Evolutionary conservation across 345 rosid species (phyloP).

Genomic region (Dimocarpus longan): DNA sequence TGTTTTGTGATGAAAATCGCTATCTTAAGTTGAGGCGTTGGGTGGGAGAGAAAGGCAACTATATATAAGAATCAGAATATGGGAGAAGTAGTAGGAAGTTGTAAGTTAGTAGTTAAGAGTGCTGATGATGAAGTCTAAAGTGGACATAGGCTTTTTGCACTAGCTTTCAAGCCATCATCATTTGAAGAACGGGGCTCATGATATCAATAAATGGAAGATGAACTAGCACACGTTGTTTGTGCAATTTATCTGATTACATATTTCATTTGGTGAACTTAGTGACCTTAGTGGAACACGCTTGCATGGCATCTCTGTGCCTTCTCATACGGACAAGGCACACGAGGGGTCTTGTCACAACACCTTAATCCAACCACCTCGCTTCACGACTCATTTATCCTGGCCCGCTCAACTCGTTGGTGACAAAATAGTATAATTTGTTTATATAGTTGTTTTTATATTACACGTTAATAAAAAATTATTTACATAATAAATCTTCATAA

Average conservation of each 20-base stretch:
- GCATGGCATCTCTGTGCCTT: constrained; percentile 33
- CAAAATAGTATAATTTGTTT: too few species aligned
- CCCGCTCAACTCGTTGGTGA: too few species aligned
- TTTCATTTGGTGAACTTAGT: constrained; percentile 10
- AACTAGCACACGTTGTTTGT: constrained; percentile 2
- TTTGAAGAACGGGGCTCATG: neutral
- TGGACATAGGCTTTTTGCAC: constrained; percentile 28
- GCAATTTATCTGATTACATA: neutral
- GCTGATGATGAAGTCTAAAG: constrained; percentile 11
- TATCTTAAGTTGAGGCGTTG: constrained; percentile 8
- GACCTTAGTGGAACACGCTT: constrained; percentile 53
- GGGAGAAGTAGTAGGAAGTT: neutral
- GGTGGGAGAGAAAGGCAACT: neutral
- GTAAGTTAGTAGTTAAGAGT: neutral
- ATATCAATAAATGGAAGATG: constrained; percentile 16
- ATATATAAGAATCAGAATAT: constrained; percentile 20
- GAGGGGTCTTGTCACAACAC: constrained; percentile 32
- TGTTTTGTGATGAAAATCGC: neutral
- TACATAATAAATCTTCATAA: too few species aligned
- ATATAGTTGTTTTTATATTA: too few species aligned
- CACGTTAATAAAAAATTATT: too few species aligned
- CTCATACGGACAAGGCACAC: constrained; percentile 7
- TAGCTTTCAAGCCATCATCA: constrained; percentile 10
- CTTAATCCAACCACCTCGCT: neutral
- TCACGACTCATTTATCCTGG: neutral